Conservation (phyloP, 208 protist genomes). For the Crithidia sp. region DNA sequence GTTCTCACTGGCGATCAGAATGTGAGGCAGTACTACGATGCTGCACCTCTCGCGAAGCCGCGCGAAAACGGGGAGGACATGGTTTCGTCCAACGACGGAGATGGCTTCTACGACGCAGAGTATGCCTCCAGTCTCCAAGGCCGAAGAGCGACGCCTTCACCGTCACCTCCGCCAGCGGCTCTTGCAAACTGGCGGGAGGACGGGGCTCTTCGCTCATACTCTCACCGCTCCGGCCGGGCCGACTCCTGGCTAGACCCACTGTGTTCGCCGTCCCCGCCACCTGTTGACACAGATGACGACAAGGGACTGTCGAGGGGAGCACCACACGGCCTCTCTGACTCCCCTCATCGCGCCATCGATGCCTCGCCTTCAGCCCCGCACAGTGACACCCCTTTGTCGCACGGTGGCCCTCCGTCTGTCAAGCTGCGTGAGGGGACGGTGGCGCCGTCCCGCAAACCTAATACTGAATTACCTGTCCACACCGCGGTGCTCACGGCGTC, state of each 20-base stretch:
- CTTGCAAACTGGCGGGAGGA: neutral
- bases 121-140: neutral
- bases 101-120: constrained; percentile 23
- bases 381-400: constrained; percentile 7
- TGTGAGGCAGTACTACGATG: neutral
- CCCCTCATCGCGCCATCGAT: constrained; percentile 6
- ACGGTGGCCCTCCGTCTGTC: constrained; percentile 3
- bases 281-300: neutral
- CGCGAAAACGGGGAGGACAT: neutral
- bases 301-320: neutral
- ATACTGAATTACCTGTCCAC: neutral
- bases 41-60: neutral
- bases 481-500: neutral
- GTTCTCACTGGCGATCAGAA: neutral
- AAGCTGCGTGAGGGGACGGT: constrained; percentile 10
- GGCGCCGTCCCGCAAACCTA: neutral
- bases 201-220: neutral
- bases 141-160: neutral
- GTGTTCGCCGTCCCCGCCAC: constrained; percentile 6
- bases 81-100: neutral
- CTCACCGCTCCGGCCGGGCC: neutral
- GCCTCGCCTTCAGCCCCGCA: constrained; percentile 4
- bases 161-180: neutral
- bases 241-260: constrained; percentile 22
- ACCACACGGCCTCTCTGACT: constrained; percentile 24